Evolutionary conservation across 768 basidiomycete species (phyloP).

Genomic region (Amanita exitialis): DNA sequence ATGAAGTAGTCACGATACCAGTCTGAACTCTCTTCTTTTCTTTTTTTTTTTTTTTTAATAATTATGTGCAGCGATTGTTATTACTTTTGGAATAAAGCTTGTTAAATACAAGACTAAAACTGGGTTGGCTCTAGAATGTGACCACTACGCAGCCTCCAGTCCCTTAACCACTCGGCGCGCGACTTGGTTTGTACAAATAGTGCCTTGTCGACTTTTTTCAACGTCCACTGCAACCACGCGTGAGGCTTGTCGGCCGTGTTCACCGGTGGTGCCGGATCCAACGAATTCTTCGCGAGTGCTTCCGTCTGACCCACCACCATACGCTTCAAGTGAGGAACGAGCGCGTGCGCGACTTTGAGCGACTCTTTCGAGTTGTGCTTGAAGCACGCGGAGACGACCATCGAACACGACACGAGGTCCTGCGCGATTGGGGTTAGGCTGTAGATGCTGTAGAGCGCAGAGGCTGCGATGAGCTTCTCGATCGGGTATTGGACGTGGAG

Average conservation of each 20-base stretch:
- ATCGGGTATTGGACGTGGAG: slow-evolving; percentile 38
- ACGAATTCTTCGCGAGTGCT: slow-evolving; percentile 2
- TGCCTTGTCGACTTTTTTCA: slow-evolving; percentile 19
- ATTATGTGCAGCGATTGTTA: neutral
- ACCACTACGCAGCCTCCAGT: slow-evolving; percentile 16
- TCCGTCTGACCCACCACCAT: slow-evolving; percentile 15
- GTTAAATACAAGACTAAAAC: too few relatives aligned
- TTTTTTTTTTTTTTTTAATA: too few relatives aligned
- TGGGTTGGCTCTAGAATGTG: slow-evolving; percentile 13
- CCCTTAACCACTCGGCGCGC: slow-evolving; percentile 24
- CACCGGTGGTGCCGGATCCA: neutral
- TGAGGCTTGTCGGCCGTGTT: slow-evolving; percentile 12
- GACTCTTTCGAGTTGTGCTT: slow-evolving; percentile 31
- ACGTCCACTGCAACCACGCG: slow-evolving; percentile 20
- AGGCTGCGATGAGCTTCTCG: slow-evolving; percentile 35
- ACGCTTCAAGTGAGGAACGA: slow-evolving; percentile 30
- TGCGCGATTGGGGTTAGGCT: slow-evolving; percentile 38
- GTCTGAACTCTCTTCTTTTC: too few relatives aligned
- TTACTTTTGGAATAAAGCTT: too few relatives aligned
- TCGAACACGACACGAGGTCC: slow-evolving; percentile 48
- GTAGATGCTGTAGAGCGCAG: slow-evolving; percentile 46
- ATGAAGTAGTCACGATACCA: neutral
- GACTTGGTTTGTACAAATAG: slow-evolving; percentile 11
- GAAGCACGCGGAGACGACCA: slow-evolving; percentile 48
- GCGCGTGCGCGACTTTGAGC: slow-evolving; percentile 25